These are phyloP conservation scores for Hymenoscyphus fructigenus DNA, from an alignment of 2,329 filamentous ascomycete genomes.

Conservation along the genomic window DNA sequence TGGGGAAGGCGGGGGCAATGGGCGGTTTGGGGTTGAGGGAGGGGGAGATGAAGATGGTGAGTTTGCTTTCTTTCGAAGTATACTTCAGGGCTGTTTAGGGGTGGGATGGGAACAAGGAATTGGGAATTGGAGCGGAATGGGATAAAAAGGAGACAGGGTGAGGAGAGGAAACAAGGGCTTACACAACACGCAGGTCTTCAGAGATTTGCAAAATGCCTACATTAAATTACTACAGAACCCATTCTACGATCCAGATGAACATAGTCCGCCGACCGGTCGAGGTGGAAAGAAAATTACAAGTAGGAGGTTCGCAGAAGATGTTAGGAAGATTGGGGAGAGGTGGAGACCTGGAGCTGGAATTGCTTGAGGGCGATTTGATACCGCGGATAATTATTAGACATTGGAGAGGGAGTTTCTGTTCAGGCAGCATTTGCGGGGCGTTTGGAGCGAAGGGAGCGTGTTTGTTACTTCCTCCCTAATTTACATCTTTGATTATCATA, in stretches of 20 bases:
- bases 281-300: slow-evolving; percentile 75
- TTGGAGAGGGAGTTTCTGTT: background rate
- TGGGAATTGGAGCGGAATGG: background rate
- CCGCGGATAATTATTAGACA: background rate
- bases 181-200: slow-evolving; percentile 62
- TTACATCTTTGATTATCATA: no score
- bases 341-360: slow-evolving; percentile 74
- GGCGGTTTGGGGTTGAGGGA: slow-evolving; percentile 67
- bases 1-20: slow-evolving; percentile 34
- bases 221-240: slow-evolving; percentile 87
- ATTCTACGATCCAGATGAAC: slow-evolving; percentile 88
- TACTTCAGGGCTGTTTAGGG: background rate
- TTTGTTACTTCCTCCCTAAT: background rate
- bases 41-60: slow-evolving; percentile 80
- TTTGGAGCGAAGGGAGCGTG: background rate
- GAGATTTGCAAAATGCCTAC: slow-evolving; percentile 90
- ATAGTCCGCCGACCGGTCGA: slow-evolving; percentile 57
- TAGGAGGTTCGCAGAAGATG: slow-evolving; percentile 74
- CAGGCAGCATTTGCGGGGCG: background rate
- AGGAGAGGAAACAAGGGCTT: background rate
- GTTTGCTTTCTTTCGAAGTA: slow-evolving; percentile 34
- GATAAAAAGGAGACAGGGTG: no score
- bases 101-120: background rate
- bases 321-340: slow-evolving; percentile 78
- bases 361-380: background rate